Evolutionary conservation across 768 basidiomycete genomes (phyloP).

Genomic region (Lentinula edodes): DNA sequence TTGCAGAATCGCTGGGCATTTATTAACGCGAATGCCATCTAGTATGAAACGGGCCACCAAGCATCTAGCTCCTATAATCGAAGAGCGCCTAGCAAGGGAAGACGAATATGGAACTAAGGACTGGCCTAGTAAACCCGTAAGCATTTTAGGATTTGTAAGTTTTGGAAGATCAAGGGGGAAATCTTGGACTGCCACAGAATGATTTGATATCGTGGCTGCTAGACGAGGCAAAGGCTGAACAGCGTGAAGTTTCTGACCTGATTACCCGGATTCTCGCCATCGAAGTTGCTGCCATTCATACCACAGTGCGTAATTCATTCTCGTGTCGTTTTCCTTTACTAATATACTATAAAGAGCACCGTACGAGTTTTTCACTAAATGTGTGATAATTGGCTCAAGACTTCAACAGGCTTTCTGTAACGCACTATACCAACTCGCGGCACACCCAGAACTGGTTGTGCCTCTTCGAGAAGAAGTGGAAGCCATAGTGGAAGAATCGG

Average conservation of each 20-base stretch:
- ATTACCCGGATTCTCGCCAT: conserved; percentile 29
- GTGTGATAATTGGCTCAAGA: background rate
- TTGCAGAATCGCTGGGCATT: conserved; percentile 8
- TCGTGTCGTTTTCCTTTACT: too few relatives aligned
- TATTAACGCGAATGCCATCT: conserved; percentile 10
- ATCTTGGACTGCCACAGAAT: conserved; percentile 17
- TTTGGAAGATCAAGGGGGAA: background rate
- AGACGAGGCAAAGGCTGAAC: conserved; percentile 26
- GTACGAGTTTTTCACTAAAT: background rate
- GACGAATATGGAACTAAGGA: conserved; percentile 5
- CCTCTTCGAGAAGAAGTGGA: conserved; percentile 41
- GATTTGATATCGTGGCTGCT: conserved; percentile 44
- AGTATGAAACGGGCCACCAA: conserved; percentile 8
- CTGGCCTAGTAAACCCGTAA: conserved; percentile 11
- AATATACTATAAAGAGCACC: background rate
- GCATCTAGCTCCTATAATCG: conserved; percentile 12
- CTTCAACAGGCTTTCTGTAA: conserved; percentile 27
- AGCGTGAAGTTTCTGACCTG: conserved; percentile 25
- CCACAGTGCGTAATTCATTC: conserved; percentile 23
- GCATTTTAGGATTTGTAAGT: background rate
- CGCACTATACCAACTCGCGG: conserved; percentile 31
- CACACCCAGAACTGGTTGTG: conserved; percentile 23
- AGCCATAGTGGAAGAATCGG: conserved; percentile 26
- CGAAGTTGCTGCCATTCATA: conserved; percentile 40
- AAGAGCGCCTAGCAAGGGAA: conserved; percentile 9